Base-by-base conservation (phyloP, 192 early-diverging fungal species). In the Entomortierella parvispora region DNA sequence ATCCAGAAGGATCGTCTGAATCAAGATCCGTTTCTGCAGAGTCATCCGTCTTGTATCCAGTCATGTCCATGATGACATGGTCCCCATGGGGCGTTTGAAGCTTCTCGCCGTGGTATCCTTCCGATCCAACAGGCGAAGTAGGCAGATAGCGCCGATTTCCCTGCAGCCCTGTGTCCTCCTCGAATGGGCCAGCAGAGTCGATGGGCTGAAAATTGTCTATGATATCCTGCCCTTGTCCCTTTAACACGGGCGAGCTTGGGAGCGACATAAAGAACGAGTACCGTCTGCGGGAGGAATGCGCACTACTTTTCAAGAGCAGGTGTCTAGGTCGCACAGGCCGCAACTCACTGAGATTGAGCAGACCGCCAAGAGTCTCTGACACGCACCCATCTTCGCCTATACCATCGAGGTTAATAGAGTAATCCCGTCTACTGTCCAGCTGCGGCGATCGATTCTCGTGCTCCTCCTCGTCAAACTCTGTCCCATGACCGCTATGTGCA, bases 1-100 rank as follows among this genome's bases (percentile, higher is more conserved):
- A 40, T 14, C 15, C 28, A 2, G 51, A 52, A 23, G 15, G 28
- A 52, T 28, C 52, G 55, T 75, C 58, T 6, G 71, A 75, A 17
- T 66, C 64, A 2, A 75, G 56, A 55, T 66, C 71, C 10, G 58
- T 66, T 17, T 70, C 71, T 9, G 25, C 57, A 32, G 71, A 74
- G 56, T 75, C 63, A 18, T 75, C 71, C n/a, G 71, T 75, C 50
- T 75, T 75, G 45, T 75, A 75, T 15, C 71, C 71, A 17, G 71
- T 75, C 63, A 75, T 75, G 23, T 75, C 71, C 71, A 75, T 66
- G 47, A 75, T 75, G 26, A 75, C 57, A 26, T 66, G 46, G 28
- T 65, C 64, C 29, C 22, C 18, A 23, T 50, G 56, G 2, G 62
- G 51, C 9, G 26, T 65, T 56, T 59, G n/a, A 29, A 65, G 23